phyloP scores from a whole-genome alignment of 73 alveolate genomes.

The Symbiodinium natans region DNA sequence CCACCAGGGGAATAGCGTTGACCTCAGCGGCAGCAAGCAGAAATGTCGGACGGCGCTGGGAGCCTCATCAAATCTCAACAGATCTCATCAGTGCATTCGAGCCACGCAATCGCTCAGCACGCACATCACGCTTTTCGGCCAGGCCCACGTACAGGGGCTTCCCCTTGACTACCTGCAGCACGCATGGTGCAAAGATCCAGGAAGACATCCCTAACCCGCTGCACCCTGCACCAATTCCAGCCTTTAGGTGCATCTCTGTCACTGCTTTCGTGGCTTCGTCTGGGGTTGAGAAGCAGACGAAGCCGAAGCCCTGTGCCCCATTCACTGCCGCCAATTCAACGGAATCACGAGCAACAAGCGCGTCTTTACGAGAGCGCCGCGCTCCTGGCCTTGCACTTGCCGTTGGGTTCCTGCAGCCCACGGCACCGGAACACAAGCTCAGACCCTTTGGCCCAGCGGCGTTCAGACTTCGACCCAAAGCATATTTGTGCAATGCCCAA shows the following conservation, averaged over 20 bases:
- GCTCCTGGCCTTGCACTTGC: constrained; percentile 90
- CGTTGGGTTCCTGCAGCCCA: constrained; percentile 54
- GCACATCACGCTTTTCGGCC: constrained; percentile 93
- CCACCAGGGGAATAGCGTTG: constrained; percentile 91
- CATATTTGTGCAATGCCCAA: not conserved
- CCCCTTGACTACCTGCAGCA: constrained; percentile 72
- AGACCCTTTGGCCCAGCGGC: no score
- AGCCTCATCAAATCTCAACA: not conserved
- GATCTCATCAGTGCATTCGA: not conserved
- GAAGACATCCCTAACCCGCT: not conserved
- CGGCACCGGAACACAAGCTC: no score
- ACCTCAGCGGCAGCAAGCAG: not conserved
- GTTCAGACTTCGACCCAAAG: no score
- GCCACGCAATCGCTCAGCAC: constrained; percentile 84
- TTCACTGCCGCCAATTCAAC: not conserved
- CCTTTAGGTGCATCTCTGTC: constrained; percentile 94
- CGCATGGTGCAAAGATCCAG: not conserved
- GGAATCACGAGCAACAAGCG: no score
- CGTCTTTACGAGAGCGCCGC: no score
- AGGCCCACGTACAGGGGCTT: constrained; percentile 94
- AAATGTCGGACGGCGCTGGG: not conserved
- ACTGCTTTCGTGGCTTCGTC: constrained; percentile 94
- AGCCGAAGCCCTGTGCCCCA: constrained; percentile 87
- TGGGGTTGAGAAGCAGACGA: constrained; percentile 89
- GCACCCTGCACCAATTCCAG: not conserved